Conservation (phyloP, 129 eudicot genomes). For the Daucus carota region DH1_v3.0 NC_030387.2:33409501-33410000, state of each 20-base stretch:
- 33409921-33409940: neutral
- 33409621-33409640: conserved; percentile 38
- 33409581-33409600: conserved; percentile 52
- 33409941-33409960: neutral
- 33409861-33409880: conserved; percentile 42
- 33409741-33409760: conserved; percentile 41
- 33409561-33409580: conserved; percentile 36
- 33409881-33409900: neutral
- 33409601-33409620: conserved; percentile 38
- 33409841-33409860: conserved; percentile 56
- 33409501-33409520: conserved; percentile 54
- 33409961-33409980: too few relatives aligned
- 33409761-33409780: conserved; percentile 12
- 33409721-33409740: conserved; percentile 42
- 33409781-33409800: conserved; percentile 60
- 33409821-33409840: conserved; percentile 22
- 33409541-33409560: conserved; percentile 36
- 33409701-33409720: conserved; percentile 54
- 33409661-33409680: conserved; percentile 30
- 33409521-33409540: conserved; percentile 54
- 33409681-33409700: conserved; percentile 64
- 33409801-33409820: conserved; percentile 31
- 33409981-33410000: too few relatives aligned
- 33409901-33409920: neutral
- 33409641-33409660: conserved; percentile 28